Conservation (phyloP, 345 rosid species). For the Trapa incisa region DNA sequence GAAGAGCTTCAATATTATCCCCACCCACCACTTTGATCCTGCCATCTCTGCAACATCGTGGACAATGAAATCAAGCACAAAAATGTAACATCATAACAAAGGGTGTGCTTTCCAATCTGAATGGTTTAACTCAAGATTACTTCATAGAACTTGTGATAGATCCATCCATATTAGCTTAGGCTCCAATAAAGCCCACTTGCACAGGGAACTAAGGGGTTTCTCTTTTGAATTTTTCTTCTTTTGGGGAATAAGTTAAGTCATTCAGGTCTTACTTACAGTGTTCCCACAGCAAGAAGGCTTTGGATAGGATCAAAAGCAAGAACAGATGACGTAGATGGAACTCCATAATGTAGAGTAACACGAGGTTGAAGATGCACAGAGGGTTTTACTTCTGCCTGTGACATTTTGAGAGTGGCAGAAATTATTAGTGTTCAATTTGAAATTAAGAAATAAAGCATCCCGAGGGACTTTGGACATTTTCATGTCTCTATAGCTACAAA, state of each 20-base stretch:
- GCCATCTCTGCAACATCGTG: constrained; percentile 47
- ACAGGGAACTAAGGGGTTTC: background rate
- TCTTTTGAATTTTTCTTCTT: no score
- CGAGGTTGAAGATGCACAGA: constrained; percentile 41
- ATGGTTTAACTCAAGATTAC: background rate
- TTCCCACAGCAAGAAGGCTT: constrained; percentile 65
- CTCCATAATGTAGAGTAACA: constrained; percentile 50
- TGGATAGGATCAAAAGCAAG: constrained; percentile 74
- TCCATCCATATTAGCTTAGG: background rate
- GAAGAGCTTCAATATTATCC: constrained; percentile 62
- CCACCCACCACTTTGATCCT: constrained; percentile 83
- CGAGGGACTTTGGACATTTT: background rate
- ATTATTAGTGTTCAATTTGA: background rate
- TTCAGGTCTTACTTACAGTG: constrained; percentile 40
- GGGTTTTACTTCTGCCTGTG: constrained; percentile 17
- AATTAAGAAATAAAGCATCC: background rate
- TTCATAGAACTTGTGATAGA: background rate
- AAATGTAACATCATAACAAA: background rate
- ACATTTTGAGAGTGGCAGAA: background rate
- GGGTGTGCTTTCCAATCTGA: background rate
- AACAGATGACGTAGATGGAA: constrained; percentile 72
- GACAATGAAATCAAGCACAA: background rate
- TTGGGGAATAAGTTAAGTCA: background rate
- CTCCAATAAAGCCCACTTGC: background rate
- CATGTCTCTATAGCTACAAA: background rate